A percentile compares a stretch with the other conserved stretches of the same genome.
Evolutionary conservation across 2,329 filamentous ascomycete species (phyloP).

Genomic region (Amauroascus niger): DNA sequence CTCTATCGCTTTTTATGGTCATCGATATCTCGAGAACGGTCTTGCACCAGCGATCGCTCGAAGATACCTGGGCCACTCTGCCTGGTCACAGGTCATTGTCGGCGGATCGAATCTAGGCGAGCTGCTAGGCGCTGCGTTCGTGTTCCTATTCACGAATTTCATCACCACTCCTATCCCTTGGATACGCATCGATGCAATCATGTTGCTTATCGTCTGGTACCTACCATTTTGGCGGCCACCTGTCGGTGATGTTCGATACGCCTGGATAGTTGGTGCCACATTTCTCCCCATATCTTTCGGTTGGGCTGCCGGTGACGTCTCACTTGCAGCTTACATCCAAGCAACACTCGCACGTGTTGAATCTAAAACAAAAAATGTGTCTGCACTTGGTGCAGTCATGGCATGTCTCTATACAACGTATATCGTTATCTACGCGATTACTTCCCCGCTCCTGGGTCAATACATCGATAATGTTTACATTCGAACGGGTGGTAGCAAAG

Average conservation of each 20-base stretch:
- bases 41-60: slow-evolving; percentile 40
- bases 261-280: slow-evolving; percentile 40
- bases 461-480: slow-evolving; percentile 40
- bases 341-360: slow-evolving; percentile 41
- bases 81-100: slow-evolving; percentile 44
- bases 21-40: slow-evolving; percentile 44
- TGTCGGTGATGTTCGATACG: slow-evolving; percentile 33
- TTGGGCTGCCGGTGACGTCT: slow-evolving; percentile 46
- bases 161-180: slow-evolving; percentile 44
- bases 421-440: slow-evolving; percentile 41
- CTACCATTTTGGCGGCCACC: slow-evolving; percentile 41
- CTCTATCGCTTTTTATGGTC: slow-evolving; percentile 42
- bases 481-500: slow-evolving; percentile 19
- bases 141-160: slow-evolving; percentile 43
- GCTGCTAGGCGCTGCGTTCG: slow-evolving; percentile 40
- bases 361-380: slow-evolving; percentile 38
- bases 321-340: slow-evolving; percentile 44
- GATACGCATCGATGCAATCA: slow-evolving; percentile 41
- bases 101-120: slow-evolving; percentile 45
- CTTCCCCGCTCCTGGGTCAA: slow-evolving; percentile 37
- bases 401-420: slow-evolving; percentile 44
- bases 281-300: slow-evolving; percentile 43
- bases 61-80: slow-evolving; percentile 41
- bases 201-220: slow-evolving; percentile 43
- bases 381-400: slow-evolving; percentile 44